A percentile compares a stretch with the other conserved stretches of the same genome.
phyloP scores from a whole-genome alignment of 1,139 yeast genomes.

The Debaryomycetaceae sp. region DNA sequence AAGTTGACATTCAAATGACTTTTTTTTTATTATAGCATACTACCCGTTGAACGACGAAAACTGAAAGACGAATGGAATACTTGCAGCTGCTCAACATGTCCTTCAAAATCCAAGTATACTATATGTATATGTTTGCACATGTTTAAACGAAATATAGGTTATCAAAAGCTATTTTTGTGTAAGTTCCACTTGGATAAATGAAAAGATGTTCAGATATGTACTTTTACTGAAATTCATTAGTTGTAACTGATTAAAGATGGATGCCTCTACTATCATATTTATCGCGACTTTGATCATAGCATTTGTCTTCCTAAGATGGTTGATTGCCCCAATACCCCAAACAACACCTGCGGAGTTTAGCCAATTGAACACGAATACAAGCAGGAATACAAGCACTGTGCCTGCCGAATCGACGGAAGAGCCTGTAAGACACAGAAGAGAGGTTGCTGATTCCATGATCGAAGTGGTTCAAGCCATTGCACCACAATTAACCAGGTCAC shows the following conservation, averaged over 20 bases:
- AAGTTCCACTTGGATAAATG: not conserved
- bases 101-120: not conserved
- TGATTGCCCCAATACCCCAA: slow-evolving; percentile 52
- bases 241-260: slow-evolving; percentile 30
- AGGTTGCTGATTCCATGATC: slow-evolving; percentile 76
- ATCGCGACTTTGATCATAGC: slow-evolving; percentile 48
- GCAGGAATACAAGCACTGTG: slow-evolving; percentile 1
- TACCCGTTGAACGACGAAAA: not conserved
- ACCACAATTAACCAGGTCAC: slow-evolving; percentile 67
- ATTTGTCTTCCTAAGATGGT: slow-evolving; percentile 58
- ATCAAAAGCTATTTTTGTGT: not conserved
- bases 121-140: too few relatives aligned
- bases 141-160: not conserved
- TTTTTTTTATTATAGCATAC: not conserved
- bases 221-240: not conserved
- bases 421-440: slow-evolving; percentile 38
- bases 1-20: slow-evolving; percentile 31
- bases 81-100: not conserved
- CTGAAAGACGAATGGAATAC: not conserved
- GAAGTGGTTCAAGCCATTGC: slow-evolving; percentile 83
- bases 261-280: slow-evolving; percentile 50
- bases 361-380: slow-evolving; percentile 2
- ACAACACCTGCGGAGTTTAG: slow-evolving; percentile 24
- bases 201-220: not conserved
- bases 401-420: slow-evolving; percentile 1